A percentile compares a stretch with the other conserved stretches of the same genome.
These are phyloP conservation scores for Hyaloperonospora brassicae DNA, from an alignment of 352 stramenopile species.

Conservation along the genomic window DNA sequence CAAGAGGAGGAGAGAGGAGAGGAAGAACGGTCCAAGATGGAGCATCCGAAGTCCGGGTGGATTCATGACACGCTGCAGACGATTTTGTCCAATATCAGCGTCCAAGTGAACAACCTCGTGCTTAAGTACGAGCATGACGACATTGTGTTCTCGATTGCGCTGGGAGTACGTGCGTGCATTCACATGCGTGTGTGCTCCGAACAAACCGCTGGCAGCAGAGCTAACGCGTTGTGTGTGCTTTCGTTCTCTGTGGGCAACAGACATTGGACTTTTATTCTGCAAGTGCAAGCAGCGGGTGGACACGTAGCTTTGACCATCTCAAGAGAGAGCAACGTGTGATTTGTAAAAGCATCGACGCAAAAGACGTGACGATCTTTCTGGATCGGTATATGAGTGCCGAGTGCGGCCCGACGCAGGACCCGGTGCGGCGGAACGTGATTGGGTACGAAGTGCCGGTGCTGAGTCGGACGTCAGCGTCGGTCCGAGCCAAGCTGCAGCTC, in stretches of 20 bases:
- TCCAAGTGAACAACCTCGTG: constrained; percentile 85
- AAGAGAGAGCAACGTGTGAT: constrained; percentile 39
- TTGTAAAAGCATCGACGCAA: constrained; percentile 61
- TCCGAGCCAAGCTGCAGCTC: constrained; percentile 46
- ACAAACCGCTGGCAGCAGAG: too few relatives aligned
- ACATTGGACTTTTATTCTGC: constrained; percentile 71
- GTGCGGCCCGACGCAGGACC: constrained; percentile 7
- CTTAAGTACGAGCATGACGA: constrained; percentile 86
- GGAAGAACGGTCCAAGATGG: constrained; percentile 43
- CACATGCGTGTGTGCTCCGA: neutral
- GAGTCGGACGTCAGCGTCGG: constrained; percentile 54
- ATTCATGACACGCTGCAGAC: constrained; percentile 70
- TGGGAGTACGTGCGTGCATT: constrained; percentile 41
- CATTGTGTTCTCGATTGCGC: constrained; percentile 74
- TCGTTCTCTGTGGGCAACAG: constrained; percentile 15
- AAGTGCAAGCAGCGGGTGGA: constrained; percentile 48
- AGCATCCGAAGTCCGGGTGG: constrained; percentile 76
- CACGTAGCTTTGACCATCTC: constrained; percentile 58
- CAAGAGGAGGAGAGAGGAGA: constrained; percentile 4
- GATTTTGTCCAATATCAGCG: constrained; percentile 74
- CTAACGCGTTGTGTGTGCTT: too few relatives aligned
- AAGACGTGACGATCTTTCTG: constrained; percentile 78
- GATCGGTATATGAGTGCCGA: constrained; percentile 48
- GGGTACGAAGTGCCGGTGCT: constrained; percentile 78
- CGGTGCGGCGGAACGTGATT: constrained; percentile 58